Conservation (phyloP, 495 filamentous ascomycete genomes). For the Penicillium goetzii region DNA sequence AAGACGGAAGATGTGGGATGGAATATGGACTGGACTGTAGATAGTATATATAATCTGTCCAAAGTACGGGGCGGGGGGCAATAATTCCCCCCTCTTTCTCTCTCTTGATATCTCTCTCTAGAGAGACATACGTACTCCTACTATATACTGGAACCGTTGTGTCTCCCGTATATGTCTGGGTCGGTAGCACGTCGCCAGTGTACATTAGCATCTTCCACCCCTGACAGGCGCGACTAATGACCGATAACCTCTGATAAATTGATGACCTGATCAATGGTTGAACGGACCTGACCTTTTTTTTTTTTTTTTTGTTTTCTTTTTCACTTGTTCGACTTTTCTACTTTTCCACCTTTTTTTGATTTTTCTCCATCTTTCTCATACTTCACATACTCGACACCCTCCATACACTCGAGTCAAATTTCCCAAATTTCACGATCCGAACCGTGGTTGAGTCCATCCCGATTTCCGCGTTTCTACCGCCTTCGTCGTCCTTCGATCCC, state of each 20-base stretch:
- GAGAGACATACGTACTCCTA: neutral
- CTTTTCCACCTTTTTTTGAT: neutral
- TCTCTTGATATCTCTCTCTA: neutral
- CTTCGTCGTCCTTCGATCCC: conserved; percentile 52
- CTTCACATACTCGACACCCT: neutral
- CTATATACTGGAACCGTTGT: neutral
- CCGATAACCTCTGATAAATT: conserved; percentile 4
- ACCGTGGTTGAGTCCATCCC: conserved; percentile 9
- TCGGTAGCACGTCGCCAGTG: neutral
- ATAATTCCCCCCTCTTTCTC: neutral
- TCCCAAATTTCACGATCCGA: conserved; percentile 1
- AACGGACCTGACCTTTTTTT: conserved; percentile 1
- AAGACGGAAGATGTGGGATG: conserved; percentile 7
- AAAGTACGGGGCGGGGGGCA: neutral
- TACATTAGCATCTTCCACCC: conserved; percentile 4
- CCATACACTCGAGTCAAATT: neutral
- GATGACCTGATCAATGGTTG: conserved; percentile 12
- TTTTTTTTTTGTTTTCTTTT: neutral
- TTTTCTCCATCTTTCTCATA: neutral
- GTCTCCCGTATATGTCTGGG: neutral
- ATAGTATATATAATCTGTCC: neutral
- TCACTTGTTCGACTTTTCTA: neutral
- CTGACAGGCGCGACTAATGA: conserved; percentile 5
- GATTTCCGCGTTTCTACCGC: conserved; percentile 45
- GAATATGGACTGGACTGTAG: neutral